Percentiles rank a stretch among this genome's conserved stretches.
Evolutionary conservation across 192 early-diverging fungal genomes (phyloP).

Genomic region (Coemansia sp.): DNA sequence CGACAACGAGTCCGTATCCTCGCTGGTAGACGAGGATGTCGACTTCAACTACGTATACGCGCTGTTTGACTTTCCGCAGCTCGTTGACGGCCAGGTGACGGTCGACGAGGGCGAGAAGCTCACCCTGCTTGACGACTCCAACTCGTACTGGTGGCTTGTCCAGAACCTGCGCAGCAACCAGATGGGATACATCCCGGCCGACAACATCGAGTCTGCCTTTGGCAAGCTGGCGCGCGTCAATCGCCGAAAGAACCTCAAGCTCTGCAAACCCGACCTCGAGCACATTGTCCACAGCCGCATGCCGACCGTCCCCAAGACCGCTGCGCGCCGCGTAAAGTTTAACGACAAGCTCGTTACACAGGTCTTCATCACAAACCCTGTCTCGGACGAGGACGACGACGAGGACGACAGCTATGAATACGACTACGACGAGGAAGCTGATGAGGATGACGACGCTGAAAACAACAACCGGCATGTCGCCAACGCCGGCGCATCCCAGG

Average conservation of each 20-base stretch:
- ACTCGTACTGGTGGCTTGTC: slow-evolving; percentile 71
- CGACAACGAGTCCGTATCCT: slow-evolving; percentile 38
- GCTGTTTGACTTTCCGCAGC: slow-evolving; percentile 70
- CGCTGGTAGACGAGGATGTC: slow-evolving; percentile 52
- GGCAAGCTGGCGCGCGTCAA: slow-evolving; percentile 69
- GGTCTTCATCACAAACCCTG: slow-evolving; percentile 33
- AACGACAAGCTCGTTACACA: slow-evolving; percentile 36
- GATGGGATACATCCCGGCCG: slow-evolving; percentile 80
- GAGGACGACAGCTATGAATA: slow-evolving; percentile 24
- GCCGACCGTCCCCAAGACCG: slow-evolving; percentile 15
- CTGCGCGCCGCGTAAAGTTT: slow-evolving; percentile 29
- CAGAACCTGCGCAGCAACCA: slow-evolving; percentile 57
- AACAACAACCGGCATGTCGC: slow-evolving; percentile 6
- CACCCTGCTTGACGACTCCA: slow-evolving; percentile 71
- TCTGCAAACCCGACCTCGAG: slow-evolving; percentile 38
- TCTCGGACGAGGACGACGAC: slow-evolving; percentile 29
- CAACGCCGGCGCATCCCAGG: neutral
- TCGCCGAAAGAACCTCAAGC: slow-evolving; percentile 59
- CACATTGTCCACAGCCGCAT: slow-evolving; percentile 23
- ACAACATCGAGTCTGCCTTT: slow-evolving; percentile 60
- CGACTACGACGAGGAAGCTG: slow-evolving; percentile 24
- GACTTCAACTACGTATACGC: slow-evolving; percentile 67
- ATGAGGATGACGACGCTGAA: slow-evolving; percentile 9
- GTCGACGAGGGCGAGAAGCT: slow-evolving; percentile 68
- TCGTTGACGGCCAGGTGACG: slow-evolving; percentile 71